Evolutionary conservation across 805 yeast species (phyloP).

Genomic region (Metschnikowia continentalis): DNA sequence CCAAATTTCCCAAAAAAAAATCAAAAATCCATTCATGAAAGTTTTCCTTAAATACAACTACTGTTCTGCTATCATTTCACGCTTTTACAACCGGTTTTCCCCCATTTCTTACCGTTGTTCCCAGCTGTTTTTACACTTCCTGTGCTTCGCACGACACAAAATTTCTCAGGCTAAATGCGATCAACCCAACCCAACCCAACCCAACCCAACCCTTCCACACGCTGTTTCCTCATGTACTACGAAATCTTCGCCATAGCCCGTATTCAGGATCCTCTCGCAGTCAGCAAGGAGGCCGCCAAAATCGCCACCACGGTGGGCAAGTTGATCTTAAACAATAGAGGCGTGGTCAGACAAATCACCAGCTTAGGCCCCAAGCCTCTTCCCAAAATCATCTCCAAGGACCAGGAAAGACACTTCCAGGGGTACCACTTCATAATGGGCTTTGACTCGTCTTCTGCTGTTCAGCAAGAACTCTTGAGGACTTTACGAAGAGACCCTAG

Average conservation of each 20-base stretch:
- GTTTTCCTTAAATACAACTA: too few species aligned
- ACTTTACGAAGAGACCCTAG: conserved; percentile 86
- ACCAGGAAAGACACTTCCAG: conserved; percentile 85
- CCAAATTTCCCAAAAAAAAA: too few species aligned
- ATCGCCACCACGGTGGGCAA: conserved; percentile 70
- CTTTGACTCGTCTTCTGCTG: conserved; percentile 82
- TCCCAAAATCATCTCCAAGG: conserved; percentile 77
- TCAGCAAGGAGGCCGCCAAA: conserved; percentile 38
- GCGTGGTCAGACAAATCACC: conserved; percentile 81
- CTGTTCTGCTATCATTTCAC: too few species aligned
- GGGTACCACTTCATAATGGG: conserved; percentile 85
- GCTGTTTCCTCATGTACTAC: conserved; percentile 58
- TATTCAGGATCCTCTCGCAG: conserved; percentile 49
- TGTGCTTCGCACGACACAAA: conserved; percentile 13
- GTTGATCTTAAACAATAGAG: conserved; percentile 81
- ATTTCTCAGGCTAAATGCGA: conserved; percentile 3
- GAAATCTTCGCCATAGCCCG: conserved; percentile 90
- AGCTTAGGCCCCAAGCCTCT: conserved; percentile 75
- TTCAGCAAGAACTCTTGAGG: conserved; percentile 79
- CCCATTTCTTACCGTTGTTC: too few species aligned
- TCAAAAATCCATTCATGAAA: too few species aligned
- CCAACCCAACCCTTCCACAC: too few species aligned
- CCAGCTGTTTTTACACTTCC: too few species aligned
- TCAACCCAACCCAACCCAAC: background rate
- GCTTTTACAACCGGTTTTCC: too few species aligned